Percentiles rank a stretch among this genome's conserved stretches.
phyloP scores from a whole-genome alignment of 208 protist species.

The Leishmania turanica region DNA sequence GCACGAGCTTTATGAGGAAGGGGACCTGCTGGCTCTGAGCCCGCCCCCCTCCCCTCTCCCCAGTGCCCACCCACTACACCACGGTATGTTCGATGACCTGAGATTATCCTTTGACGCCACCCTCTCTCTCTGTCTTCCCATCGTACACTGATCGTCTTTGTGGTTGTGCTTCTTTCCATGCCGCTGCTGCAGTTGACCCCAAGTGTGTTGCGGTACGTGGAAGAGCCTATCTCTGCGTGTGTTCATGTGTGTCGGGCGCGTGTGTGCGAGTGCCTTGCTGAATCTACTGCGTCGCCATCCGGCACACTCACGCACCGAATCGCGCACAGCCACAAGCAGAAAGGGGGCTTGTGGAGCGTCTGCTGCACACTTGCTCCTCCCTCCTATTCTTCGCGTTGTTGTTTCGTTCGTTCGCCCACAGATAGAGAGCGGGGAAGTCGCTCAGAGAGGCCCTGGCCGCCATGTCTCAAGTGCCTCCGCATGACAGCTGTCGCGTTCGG shows the following conservation, averaged over 20 bases:
- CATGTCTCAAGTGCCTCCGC: conserved; percentile 9
- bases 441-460: background rate
- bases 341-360: background rate
- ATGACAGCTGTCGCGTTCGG: conserved; percentile 3
- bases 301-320: background rate
- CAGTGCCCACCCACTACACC: background rate
- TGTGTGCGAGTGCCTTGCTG: background rate
- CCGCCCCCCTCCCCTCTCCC: background rate
- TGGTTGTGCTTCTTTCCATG: background rate
- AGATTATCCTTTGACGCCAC: background rate
- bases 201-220: background rate
- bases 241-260: background rate
- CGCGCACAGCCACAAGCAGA: background rate
- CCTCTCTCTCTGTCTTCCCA: background rate
- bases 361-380: background rate
- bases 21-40: background rate
- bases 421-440: background rate
- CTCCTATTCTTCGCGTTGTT: background rate
- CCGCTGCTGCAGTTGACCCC: background rate
- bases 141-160: background rate
- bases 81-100: background rate
- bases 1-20: background rate
- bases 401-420: background rate
- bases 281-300: background rate
- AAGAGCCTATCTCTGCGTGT: background rate